Base-by-base conservation (phyloP, 345 rosid species). In the Laguncularia racemosa region DNA sequence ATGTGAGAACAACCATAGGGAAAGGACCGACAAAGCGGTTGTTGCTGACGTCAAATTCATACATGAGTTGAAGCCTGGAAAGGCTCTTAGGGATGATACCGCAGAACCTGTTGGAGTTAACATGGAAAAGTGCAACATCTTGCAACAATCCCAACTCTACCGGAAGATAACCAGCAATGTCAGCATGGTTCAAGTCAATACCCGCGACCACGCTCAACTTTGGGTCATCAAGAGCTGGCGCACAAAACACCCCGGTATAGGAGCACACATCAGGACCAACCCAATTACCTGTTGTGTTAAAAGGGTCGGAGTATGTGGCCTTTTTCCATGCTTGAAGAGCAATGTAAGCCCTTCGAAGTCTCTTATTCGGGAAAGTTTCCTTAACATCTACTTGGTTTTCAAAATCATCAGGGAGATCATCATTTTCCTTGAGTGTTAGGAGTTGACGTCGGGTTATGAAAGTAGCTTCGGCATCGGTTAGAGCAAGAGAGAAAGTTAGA, bases 21-120 rank as follows among this genome's bases (percentile, higher is more conserved):
- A 89, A 89, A n/a, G 51, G 16, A 9, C 95, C 95, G 12, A 86
- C 97, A 6, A 91, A 84, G 0, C 96, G 77, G 68, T 91, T 91
- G 78, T 82, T 88, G 66, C 96, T 91, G 53, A 88, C 64, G 65
- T 91, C 97, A 26, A 91, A 88, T 72, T 91, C 97, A 15, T 71
- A 60, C 88, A 88, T 83, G 12, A 79, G 61, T 9, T 48, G 71
- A 47, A 85, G 74, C 57, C 68, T 77, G 10, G 74, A 63, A 0
- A 91, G 14, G 71, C 77, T 80, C 55, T 63, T 67, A 2, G 97
- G 97, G 20, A 91, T 56, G 63, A 88, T 73, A 20, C 97, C 97
- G 51, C 97, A 91, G 44, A 88, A 85, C 20, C 96, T 58, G 72
- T 91, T 91, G 0, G 91, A 71, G 62, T 88, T 91, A 14, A 91